A percentile compares a stretch with the other conserved stretches of the same genome.
Evolutionary conservation across 495 filamentous ascomycete species (phyloP).

Genomic region (Xylaria nigripes): DNA sequence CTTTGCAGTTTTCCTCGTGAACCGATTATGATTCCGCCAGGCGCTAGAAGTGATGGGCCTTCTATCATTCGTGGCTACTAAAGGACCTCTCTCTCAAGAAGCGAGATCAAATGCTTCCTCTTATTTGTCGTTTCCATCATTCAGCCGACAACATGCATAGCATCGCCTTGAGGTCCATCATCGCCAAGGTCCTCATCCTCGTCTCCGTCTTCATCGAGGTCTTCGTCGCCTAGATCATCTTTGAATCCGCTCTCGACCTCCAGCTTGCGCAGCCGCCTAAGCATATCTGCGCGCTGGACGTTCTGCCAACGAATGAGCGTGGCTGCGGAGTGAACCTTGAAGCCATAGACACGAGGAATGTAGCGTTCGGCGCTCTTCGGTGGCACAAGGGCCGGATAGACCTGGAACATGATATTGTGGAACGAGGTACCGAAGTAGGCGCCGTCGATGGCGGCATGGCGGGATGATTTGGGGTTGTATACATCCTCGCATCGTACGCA

Average conservation of each 20-base stretch:
- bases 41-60: not conserved
- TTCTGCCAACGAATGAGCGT: slow-evolving; percentile 90
- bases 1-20: not conserved
- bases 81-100: not conserved
- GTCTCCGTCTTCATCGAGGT: slow-evolving; percentile 38
- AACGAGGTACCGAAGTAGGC: slow-evolving; percentile 97
- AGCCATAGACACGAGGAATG: slow-evolving; percentile 83
- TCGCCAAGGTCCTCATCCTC: slow-evolving; percentile 38
- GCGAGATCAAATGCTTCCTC: not conserved
- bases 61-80: not conserved
- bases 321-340: slow-evolving; percentile 85
- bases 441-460: slow-evolving; percentile 89
- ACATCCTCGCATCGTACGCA: slow-evolving; percentile 95
- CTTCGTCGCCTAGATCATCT: slow-evolving; percentile 34
- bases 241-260: slow-evolving; percentile 54
- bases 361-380: slow-evolving; percentile 79
- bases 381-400: slow-evolving; percentile 83
- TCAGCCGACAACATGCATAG: slow-evolving; percentile 24
- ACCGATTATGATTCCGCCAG: not conserved
- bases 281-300: slow-evolving; percentile 66
- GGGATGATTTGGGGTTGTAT: slow-evolving; percentile 97
- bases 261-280: slow-evolving; percentile 52
- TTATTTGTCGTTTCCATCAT: not conserved
- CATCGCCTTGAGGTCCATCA: slow-evolving; percentile 28
- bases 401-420: slow-evolving; percentile 98